Percentiles rank a stretch among this genome's conserved stretches.
These are phyloP conservation scores for Albatrellus sp. DNA, from an alignment of 1,284 basidiomycete genomes.

Conservation along the genomic window DNA sequence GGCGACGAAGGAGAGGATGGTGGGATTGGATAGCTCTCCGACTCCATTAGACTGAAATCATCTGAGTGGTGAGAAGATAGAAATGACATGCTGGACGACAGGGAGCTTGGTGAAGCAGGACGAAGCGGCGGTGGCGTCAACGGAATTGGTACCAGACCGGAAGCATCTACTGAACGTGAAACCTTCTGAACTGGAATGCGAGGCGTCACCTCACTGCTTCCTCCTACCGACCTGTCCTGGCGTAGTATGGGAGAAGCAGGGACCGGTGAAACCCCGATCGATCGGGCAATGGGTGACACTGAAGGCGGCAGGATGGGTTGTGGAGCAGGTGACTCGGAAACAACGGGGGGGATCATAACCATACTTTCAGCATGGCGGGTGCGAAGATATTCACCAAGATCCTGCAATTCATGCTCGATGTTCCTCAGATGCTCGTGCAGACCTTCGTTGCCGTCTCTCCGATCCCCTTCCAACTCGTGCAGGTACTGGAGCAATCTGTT, in stretches of 20 bases:
- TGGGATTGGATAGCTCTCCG: conserved; percentile 20
- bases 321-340: neutral
- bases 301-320: neutral
- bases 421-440: conserved; percentile 46
- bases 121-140: conserved; percentile 29
- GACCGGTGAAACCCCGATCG: conserved; percentile 6
- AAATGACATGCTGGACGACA: conserved; percentile 44
- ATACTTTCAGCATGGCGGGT: conserved; percentile 10
- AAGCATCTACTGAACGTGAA: neutral
- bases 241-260: conserved; percentile 23
- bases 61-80: conserved; percentile 69
- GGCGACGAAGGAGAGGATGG: conserved; percentile 8
- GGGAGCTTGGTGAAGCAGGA: conserved; percentile 35
- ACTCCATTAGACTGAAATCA: conserved; percentile 36
- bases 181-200: neutral
- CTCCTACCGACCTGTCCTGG: conserved; percentile 31
- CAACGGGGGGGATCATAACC: no score
- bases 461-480: conserved; percentile 41
- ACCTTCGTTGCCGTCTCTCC: conserved; percentile 48
- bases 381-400: conserved; percentile 34
- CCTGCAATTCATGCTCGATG: conserved; percentile 48
- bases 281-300: neutral
- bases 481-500: conserved; percentile 53
- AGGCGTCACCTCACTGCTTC: conserved; percentile 9
- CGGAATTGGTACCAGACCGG: conserved; percentile 12